These are phyloP conservation scores for Arthrinium phaeospermum DNA, from an alignment of 2,329 filamentous ascomycete genomes.

Conservation along the genomic window DNA sequence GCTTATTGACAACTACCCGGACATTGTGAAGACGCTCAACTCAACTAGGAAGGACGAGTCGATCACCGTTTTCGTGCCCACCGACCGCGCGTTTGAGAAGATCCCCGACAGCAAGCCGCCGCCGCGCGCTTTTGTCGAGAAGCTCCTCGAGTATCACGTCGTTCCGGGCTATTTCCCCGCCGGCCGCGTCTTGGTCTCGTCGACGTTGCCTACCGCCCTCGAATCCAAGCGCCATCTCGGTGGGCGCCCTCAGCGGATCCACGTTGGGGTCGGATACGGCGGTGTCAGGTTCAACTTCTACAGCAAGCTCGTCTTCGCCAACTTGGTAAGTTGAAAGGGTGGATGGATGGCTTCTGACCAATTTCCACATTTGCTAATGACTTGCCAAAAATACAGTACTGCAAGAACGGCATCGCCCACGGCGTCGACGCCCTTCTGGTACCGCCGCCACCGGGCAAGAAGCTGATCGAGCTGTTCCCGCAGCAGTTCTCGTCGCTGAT, in stretches of 20 bases:
- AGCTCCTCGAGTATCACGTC: constrained; percentile 77
- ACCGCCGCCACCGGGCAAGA: constrained; percentile 69
- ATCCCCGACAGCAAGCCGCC: constrained; percentile 61
- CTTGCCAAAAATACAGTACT: constrained; percentile 52
- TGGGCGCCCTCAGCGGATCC: constrained; percentile 72
- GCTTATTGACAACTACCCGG: constrained; percentile 74
- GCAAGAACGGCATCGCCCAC: constrained; percentile 83
- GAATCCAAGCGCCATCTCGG: constrained; percentile 63
- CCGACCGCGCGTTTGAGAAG: constrained; percentile 75
- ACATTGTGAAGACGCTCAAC: constrained; percentile 76
- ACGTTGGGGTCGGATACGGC: constrained; percentile 65
- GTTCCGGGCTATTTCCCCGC: constrained; percentile 70
- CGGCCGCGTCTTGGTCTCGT: constrained; percentile 66
- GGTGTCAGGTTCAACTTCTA: constrained; percentile 80
- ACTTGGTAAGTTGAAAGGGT: constrained; percentile 63
- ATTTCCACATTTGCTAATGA: constrained; percentile 7
- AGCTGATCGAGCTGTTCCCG: constrained; percentile 67
- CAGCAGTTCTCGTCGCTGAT: constrained; percentile 78
- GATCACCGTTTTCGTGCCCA: constrained; percentile 82
- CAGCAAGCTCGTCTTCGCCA: constrained; percentile 69
- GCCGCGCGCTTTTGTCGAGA: constrained; percentile 72
- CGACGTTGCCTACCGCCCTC: constrained; percentile 76
- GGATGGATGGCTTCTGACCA: not conserved
- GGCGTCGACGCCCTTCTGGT: constrained; percentile 76
- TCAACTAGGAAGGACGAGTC: constrained; percentile 65